Conservation (phyloP, 768 basidiomycete genomes). For the Tremella fuciformis region DNA sequence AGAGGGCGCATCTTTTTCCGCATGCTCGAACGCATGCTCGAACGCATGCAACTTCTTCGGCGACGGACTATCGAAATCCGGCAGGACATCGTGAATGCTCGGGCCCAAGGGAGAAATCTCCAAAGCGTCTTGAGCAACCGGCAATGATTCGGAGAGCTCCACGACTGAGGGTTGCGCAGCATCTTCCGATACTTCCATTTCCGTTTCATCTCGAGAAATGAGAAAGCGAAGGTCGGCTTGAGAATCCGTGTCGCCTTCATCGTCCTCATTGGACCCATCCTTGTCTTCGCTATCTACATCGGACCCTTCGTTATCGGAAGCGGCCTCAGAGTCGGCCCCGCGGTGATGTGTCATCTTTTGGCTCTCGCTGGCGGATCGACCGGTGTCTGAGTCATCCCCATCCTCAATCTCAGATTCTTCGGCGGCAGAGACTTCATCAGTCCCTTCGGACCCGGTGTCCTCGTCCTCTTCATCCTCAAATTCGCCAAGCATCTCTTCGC, state of each 20-base stretch:
- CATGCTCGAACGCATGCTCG: too few species aligned
- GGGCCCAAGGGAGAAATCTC: too few species aligned
- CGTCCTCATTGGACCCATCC: neutral
- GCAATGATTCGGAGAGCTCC: too few species aligned
- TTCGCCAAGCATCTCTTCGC: slow-evolving; percentile 62
- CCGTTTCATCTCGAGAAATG: slow-evolving; percentile 7
- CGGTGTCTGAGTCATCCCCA: slow-evolving; percentile 20
- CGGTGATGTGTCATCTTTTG: too few species aligned
- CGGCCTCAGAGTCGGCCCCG: slow-evolving; percentile 6
- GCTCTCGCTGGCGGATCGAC: too few species aligned
- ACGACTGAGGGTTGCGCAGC: neutral
- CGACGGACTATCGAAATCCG: too few species aligned
- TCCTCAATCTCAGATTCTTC: slow-evolving; percentile 25
- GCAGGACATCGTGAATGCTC: too few species aligned
- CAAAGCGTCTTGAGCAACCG: too few species aligned
- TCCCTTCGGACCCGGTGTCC: slow-evolving; percentile 10
- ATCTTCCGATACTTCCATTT: slow-evolving; percentile 7
- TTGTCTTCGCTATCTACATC: too few species aligned
- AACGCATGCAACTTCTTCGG: too few species aligned
- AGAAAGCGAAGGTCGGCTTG: slow-evolving; percentile 1
- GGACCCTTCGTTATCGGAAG: neutral
- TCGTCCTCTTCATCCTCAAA: slow-evolving; percentile 21
- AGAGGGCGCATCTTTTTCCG: too few species aligned
- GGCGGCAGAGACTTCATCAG: slow-evolving; percentile 16
- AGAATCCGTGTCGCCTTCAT: slow-evolving; percentile 2